These are phyloP conservation scores for Populus simonii DNA, from an alignment of 345 rosid species.

Conservation along the genomic window DNA sequence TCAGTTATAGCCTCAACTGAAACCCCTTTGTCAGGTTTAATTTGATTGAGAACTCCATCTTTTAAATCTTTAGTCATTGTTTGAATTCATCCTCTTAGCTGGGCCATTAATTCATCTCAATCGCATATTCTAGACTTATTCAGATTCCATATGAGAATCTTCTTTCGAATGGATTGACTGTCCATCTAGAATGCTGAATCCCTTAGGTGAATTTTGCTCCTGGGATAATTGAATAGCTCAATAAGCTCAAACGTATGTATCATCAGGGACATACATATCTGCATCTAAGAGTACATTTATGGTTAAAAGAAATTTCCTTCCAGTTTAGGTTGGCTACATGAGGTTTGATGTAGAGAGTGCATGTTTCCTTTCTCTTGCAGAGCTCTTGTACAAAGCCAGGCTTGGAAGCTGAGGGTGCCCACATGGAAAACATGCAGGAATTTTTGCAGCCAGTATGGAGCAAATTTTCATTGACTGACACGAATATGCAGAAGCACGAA, in stretches of 20 bases:
- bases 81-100: background rate
- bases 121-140: background rate
- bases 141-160: background rate
- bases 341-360: slow-evolving; percentile 29
- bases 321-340: slow-evolving; percentile 28
- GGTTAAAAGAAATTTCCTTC: slow-evolving; percentile 15
- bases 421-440: slow-evolving; percentile 37
- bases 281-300: slow-evolving; percentile 7
- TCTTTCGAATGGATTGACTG: background rate
- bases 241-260: slow-evolving; percentile 2
- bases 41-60: background rate
- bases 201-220: slow-evolving; percentile 1
- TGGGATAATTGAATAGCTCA: slow-evolving; percentile 5
- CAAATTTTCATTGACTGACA: slow-evolving; percentile 18
- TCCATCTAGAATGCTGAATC: background rate
- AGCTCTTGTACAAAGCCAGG: slow-evolving; percentile 28
- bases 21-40: background rate
- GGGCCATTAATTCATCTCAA: background rate
- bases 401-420: slow-evolving; percentile 34
- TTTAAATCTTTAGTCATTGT: background rate
- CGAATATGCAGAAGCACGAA: slow-evolving; percentile 26
- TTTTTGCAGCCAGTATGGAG: slow-evolving; percentile 22
- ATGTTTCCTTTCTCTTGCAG: slow-evolving; percentile 29
- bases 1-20: background rate
- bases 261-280: slow-evolving; percentile 3